Evolutionary conservation across 2,329 filamentous ascomycete species (phyloP).

Genomic region (Aspergillus carbonarius): DNA sequence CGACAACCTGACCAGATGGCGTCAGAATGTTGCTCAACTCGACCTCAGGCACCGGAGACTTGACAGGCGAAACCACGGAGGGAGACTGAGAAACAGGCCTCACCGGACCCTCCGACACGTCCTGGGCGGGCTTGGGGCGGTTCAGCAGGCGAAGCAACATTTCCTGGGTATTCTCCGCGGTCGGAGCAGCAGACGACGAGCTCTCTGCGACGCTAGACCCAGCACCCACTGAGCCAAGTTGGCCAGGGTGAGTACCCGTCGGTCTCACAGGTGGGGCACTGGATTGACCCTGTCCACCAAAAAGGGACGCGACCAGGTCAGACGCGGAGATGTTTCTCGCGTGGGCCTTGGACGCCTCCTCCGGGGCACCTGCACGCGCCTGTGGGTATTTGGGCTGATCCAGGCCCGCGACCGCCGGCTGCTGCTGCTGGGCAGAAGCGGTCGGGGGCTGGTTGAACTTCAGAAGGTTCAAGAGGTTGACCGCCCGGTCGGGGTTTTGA

Average conservation of each 20-base stretch:
- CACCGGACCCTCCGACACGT: slow-evolving; percentile 25
- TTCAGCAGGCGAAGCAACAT: slow-evolving; percentile 85
- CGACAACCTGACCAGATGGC: slow-evolving; percentile 14
- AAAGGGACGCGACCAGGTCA: slow-evolving; percentile 58
- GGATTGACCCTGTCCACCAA: slow-evolving; percentile 43
- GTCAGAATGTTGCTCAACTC: slow-evolving; percentile 2
- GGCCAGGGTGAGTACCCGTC: slow-evolving; percentile 19
- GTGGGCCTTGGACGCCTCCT: slow-evolving; percentile 28
- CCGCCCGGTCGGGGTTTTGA: slow-evolving; percentile 50
- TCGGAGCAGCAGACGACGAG: slow-evolving; percentile 21
- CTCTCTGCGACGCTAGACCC: slow-evolving; percentile 20
- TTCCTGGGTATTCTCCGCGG: slow-evolving; percentile 72
- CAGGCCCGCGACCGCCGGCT: slow-evolving; percentile 22
- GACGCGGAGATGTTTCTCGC: slow-evolving; percentile 52
- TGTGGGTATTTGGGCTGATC: slow-evolving; percentile 30
- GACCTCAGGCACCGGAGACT: slow-evolving; percentile 28
- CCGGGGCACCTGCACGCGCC: slow-evolving; percentile 24
- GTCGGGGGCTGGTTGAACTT: slow-evolving; percentile 58
- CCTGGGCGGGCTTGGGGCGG: slow-evolving; percentile 55
- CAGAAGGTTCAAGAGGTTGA: slow-evolving; percentile 63
- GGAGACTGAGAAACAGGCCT: slow-evolving; percentile 39
- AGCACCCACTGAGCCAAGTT: slow-evolving; percentile 11
- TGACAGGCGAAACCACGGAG: slow-evolving; percentile 38
- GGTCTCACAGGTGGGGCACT: slow-evolving; percentile 27
- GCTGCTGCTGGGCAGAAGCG: slow-evolving; percentile 33